Evolutionary conservation across 2,329 filamentous ascomycete genomes (phyloP).

Genomic region (Aspergillus alliaceus): DNA sequence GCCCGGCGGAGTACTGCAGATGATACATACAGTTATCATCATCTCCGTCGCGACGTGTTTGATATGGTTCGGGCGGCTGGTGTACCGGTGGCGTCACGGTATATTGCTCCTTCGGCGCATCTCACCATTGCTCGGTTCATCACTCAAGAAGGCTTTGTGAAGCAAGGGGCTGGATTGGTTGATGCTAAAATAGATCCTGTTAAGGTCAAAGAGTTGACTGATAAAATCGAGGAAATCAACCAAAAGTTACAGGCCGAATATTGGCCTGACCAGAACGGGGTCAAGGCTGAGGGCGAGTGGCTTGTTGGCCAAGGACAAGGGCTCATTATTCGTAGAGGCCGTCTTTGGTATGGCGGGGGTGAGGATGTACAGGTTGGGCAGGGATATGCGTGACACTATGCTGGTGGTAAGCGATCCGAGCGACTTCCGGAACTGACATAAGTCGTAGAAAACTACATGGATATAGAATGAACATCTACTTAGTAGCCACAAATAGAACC

Average conservation of each 20-base stretch:
- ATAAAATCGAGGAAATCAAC: conserved; percentile 73
- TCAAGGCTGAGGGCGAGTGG: conserved; percentile 69
- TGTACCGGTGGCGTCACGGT: conserved; percentile 70
- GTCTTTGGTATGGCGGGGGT: conserved; percentile 87
- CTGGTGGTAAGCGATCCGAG: too few relatives aligned
- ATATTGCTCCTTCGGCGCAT: conserved; percentile 88
- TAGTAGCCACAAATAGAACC: too few relatives aligned
- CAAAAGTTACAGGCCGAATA: conserved; percentile 67
- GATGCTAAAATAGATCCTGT: conserved; percentile 51
- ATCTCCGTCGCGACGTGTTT: conserved; percentile 77
- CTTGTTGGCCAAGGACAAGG: conserved; percentile 78
- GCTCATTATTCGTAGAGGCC: conserved; percentile 70
- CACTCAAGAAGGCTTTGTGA: conserved; percentile 57
- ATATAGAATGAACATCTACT: too few relatives aligned
- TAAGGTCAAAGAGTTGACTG: conserved; percentile 65
- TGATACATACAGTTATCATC: conserved; percentile 80
- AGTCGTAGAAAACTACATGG: too few relatives aligned
- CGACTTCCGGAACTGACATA: too few relatives aligned
- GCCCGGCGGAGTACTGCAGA: conserved; percentile 44
- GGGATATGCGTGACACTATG: too few relatives aligned
- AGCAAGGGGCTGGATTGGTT: too few relatives aligned
- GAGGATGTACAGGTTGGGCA: conserved; percentile 67
- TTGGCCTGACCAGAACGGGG: conserved; percentile 58
- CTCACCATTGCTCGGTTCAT: conserved; percentile 84
- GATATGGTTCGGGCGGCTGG: conserved; percentile 60